phyloP scores from a whole-genome alignment of 352 stramenopile genomes.

The Globisporangium middletonii region DNA sequence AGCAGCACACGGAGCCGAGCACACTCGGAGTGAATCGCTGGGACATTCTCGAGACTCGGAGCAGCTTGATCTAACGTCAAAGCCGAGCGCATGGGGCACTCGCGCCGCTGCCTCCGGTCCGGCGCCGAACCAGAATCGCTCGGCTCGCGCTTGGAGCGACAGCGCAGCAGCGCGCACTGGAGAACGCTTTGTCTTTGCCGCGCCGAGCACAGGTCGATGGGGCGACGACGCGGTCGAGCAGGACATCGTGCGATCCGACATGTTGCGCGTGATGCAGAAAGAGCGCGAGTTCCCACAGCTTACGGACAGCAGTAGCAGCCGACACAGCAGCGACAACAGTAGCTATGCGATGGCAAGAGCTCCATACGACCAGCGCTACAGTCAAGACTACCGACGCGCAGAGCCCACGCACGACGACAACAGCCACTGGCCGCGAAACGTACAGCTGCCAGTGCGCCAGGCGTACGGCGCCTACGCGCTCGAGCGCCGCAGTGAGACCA shows the following conservation, averaged over 20 bases:
- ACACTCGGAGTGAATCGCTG: neutral
- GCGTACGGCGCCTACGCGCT: no score
- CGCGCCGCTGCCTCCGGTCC: no score
- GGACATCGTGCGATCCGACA: constrained; percentile 35
- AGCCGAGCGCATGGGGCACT: neutral
- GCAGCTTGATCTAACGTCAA: no score
- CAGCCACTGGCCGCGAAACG: neutral
- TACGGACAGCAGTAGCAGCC: constrained; percentile 16
- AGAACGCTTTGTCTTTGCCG: no score
- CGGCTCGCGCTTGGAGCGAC: neutral
- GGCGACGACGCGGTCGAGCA: constrained; percentile 70
- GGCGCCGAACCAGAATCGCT: no score
- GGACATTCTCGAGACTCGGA: no score
- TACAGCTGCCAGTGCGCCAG: neutral
- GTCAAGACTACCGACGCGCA: neutral
- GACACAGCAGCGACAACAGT: constrained; percentile 3
- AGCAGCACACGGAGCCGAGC: neutral
- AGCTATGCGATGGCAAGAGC: constrained; percentile 4
- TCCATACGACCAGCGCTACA: constrained; percentile 7
- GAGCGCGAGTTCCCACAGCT: constrained; percentile 41
- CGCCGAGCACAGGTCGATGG: constrained; percentile 36
- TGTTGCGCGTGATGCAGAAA: constrained; percentile 18
- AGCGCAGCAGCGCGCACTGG: neutral
- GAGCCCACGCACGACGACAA: neutral
- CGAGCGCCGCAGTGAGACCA: no score